Evolutionary conservation across 2,329 filamentous ascomycete species (phyloP), one percentile per base, ranked within the genome.

Genomic region (Lasiodiplodia sp.): DNA sequence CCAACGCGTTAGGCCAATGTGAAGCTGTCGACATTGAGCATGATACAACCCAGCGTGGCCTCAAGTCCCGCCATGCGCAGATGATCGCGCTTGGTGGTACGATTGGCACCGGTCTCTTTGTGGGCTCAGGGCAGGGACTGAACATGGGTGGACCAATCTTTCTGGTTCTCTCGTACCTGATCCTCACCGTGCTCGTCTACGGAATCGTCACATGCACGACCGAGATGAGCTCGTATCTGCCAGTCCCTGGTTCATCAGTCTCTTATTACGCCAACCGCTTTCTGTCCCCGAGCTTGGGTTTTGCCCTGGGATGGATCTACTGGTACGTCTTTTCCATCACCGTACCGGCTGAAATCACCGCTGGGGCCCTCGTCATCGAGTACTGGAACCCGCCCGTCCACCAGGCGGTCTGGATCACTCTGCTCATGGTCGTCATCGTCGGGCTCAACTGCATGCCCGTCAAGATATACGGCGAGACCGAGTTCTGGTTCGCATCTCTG

Each of bases 151-250:
- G 83, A 21, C 82, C 83, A 31, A 77, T 79, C 12, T 82, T 82
- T 44, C 77, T 82, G 14, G 75, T 86, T 53, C 76, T 82, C 69
- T 81, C 82, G 71, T 82, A 81, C 72, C 71, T 75, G 11, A 78
- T 86, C 67, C 78, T 86, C 65, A 79, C 81, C 49, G 77, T 83
- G n/a, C 70, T 85, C 71, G 77, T 86, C 55, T 80, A 79, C 70
- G 76, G 76, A 38, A 76, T 83, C 73, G 85, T 89, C 67, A 84
- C 84, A 60, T 82, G 80, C 60, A 81, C 84, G 67, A 76, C 77
- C 76, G 78, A 79, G 76, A 86, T 90, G 81, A 86, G 87, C 25
- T 84, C 88, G 38, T 89, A 87, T 81, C 83, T 91, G 63, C 86
- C 88, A 3, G 77, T 88, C 71, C 81, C 86, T 34, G 84, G 85